Base-by-base conservation (phyloP, 139 green algal genomes). In the Marvania coccoides region DNA sequence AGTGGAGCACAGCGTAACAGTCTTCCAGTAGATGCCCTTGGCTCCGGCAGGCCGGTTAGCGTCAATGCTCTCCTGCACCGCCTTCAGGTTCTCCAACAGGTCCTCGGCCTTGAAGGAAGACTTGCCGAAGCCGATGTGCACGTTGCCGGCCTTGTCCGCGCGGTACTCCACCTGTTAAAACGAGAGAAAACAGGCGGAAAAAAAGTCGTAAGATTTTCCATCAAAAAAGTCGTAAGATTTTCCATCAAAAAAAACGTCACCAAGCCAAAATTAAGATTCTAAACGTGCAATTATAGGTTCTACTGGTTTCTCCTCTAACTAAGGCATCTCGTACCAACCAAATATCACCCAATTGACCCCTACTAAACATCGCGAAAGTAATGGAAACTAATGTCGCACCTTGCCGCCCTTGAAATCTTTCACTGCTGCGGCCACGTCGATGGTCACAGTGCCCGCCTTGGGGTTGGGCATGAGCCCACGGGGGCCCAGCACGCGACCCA, bases 151-250 rank as follows among this genome's bases (percentile, higher is more conserved):
- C 80, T 99, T 99, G 85, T 99, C 95, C 64, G 95, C 82, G 9
- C 95, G 80, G 83, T 97, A 99, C 82, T 99, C 95, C 47, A 99
- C 94, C n/a, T n/a, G n/a, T n/a, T n/a, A n/a, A n/a, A n/a, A n/a
- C n/a, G n/a, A n/a, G n/a, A n/a, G n/a, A n/a, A n/a, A n/a, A n/a
- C n/a, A n/a, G n/a, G n/a, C n/a, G n/a, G n/a, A n/a, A n/a, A n/a
- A n/a, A n/a, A n/a, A n/a, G n/a, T n/a, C n/a, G n/a, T n/a, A n/a
- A n/a, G n/a, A n/a, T n/a, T n/a, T n/a, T n/a, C n/a, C n/a, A n/a
- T n/a, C n/a, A n/a, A n/a, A n/a, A n/a, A n/a, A n/a, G n/a, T n/a
- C n/a, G n/a, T n/a, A n/a, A n/a, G n/a, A n/a, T n/a, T n/a, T n/a
- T n/a, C n/a, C n/a, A n/a, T n/a, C n/a, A n/a, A n/a, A n/a, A n/a